Evolutionary conservation across 1,284 basidiomycete species (phyloP).

Genomic region (Hypsizygus ulmarius): DNA sequence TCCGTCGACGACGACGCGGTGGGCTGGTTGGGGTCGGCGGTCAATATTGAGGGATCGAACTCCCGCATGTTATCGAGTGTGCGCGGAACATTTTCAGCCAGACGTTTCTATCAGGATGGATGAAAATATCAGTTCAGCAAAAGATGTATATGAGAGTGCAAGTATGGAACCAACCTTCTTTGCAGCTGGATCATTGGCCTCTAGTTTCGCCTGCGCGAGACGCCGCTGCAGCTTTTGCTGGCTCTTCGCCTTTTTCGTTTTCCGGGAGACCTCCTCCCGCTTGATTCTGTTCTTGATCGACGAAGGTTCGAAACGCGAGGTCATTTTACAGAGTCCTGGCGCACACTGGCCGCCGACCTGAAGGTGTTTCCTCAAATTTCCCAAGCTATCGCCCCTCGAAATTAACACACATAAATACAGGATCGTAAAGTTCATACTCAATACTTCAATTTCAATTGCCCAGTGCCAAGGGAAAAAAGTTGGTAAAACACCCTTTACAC

Average conservation of each 20-base stretch:
- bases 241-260: slow-evolving; percentile 75
- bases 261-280: slow-evolving; percentile 72
- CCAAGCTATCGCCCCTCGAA: not conserved
- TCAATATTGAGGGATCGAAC: slow-evolving; percentile 83
- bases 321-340: slow-evolving; percentile 44
- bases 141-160: not conserved
- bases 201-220: slow-evolving; percentile 70
- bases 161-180: slow-evolving; percentile 57
- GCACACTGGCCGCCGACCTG: too few species aligned
- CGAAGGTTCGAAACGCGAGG: slow-evolving; percentile 56
- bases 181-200: slow-evolving; percentile 64
- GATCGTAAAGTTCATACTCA: too few species aligned
- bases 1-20: slow-evolving; percentile 34
- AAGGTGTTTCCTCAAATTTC: slow-evolving; percentile 3
- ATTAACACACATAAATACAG: slow-evolving; percentile 9
- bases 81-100: slow-evolving; percentile 81
- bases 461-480: too few species aligned
- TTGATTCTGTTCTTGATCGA: slow-evolving; percentile 84
- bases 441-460: too few species aligned
- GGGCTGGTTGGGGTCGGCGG: slow-evolving; percentile 53
- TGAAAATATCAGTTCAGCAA: not conserved
- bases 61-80: slow-evolving; percentile 95
- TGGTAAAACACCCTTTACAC: not conserved
- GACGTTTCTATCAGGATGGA: slow-evolving; percentile 61
- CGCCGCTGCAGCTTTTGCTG: slow-evolving; percentile 82